Conservation (phyloP, 768 basidiomycete genomes). For the Tulasnella sp. region DNA sequence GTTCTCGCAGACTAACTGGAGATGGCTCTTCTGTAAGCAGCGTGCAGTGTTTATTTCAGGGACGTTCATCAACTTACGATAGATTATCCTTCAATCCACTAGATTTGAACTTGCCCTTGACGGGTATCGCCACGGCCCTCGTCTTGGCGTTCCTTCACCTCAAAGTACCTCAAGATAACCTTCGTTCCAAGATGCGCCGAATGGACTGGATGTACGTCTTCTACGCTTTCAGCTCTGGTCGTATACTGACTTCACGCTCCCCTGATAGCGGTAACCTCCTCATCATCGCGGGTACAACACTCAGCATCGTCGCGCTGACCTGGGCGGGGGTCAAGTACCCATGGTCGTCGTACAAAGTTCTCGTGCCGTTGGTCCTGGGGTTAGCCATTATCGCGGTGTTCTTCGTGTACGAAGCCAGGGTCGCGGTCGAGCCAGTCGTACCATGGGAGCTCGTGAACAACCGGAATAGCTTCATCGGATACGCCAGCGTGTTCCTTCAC, state of each 20-base stretch:
- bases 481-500: constrained; percentile 20
- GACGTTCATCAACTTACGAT: constrained; percentile 25
- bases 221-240: background rate
- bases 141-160: constrained; percentile 27
- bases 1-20: constrained; percentile 26
- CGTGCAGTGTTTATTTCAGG: background rate
- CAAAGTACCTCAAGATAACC: constrained; percentile 25
- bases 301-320: constrained; percentile 28
- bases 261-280: constrained; percentile 18
- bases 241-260: background rate
- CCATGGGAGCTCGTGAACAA: constrained; percentile 26
- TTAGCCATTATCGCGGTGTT: constrained; percentile 22
- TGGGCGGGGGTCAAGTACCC: no score
- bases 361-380: constrained; percentile 34
- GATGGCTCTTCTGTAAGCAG: constrained; percentile 35
- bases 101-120: constrained; percentile 34
- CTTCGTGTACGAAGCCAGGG: no score
- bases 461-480: constrained; percentile 25
- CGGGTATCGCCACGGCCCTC: constrained; percentile 22
- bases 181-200: constrained; percentile 24
- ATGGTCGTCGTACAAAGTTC: constrained; percentile 32
- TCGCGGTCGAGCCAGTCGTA: background rate
- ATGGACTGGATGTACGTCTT: constrained; percentile 31
- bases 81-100: background rate
- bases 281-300: constrained; percentile 25